Evolutionary conservation across 2,329 filamentous ascomycete genomes (phyloP), one percentile per base, ranked within the genome.

Genomic region (Ophiognomonia clavigignenti-juglandacearum): DNA sequence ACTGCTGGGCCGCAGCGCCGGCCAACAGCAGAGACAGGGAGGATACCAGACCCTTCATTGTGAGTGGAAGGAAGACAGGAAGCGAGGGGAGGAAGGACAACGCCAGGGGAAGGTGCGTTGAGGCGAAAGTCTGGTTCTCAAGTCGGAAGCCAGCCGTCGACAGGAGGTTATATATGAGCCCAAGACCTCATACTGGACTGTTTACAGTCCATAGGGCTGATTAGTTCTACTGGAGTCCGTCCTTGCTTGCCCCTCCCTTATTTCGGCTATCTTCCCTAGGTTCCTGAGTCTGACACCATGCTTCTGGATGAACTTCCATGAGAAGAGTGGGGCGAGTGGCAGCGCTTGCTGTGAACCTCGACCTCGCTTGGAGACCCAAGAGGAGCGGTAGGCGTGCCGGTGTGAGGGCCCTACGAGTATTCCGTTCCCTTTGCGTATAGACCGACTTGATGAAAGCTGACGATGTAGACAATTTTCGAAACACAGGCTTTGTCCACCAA

Each of bases 401-500:
- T n/a, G n/a, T n/a, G n/a, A n/a, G n/a, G n/a, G n/a, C n/a, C n/a
- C n/a, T n/a, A n/a, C n/a, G n/a, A n/a, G n/a, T n/a, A n/a, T 18
- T 42, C 39, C 38, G 31, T 42, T 41, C 45, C 19, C 19, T 18
- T 41, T 41, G 24, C 26, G 39, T 29, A 10, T 14, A 19, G n/a
- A n/a, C n/a, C n/a, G n/a, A n/a, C n/a, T n/a, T n/a, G n/a, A n/a
- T n/a, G n/a, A n/a, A n/a, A n/a, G n/a, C n/a, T n/a, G n/a, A n/a
- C n/a, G n/a, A n/a, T n/a, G n/a, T n/a, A 32, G 9, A 23, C 10
- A 6, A n/a, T n/a, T 11, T 13, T 27, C 22, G 19, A 16, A 20
- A 39, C 6, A 20, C 34, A 32, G 8, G 14, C 13, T 38, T 34
- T 37, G 45, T 51, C 49, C 49, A 51, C 49, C 49, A 51, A 51